phyloP scores from a whole-genome alignment of 129 eudicot species.

The Kitagawia praeruptora region DNA sequence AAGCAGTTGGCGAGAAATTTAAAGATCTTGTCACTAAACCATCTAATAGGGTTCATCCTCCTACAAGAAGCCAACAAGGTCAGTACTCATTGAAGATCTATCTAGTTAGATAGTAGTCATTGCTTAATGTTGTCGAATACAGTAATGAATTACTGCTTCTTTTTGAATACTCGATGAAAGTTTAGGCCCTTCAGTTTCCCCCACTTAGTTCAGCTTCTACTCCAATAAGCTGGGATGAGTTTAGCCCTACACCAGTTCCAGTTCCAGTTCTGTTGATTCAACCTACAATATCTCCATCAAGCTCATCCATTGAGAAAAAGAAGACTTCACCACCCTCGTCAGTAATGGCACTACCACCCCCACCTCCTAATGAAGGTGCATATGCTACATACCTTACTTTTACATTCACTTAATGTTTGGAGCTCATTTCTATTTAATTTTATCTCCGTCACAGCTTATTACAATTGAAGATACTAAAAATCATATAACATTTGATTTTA shows the following conservation, averaged over 20 bases:
- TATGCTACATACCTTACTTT: neutral
- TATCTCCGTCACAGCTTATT: neutral
- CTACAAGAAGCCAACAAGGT: conserved; percentile 39
- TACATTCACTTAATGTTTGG: neutral
- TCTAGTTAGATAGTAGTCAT: conserved; percentile 3
- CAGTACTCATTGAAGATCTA: conserved; percentile 17
- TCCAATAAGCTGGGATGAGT: conserved; percentile 19
- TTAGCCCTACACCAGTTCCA: conserved; percentile 30
- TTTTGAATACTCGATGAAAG: neutral
- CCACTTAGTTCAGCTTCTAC: conserved; percentile 29
- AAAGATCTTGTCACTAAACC: conserved; percentile 37
- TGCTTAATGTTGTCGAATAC: neutral
- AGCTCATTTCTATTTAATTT: neutral
- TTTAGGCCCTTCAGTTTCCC: conserved; percentile 32
- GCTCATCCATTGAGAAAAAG: conserved; percentile 17
- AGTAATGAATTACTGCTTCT: neutral
- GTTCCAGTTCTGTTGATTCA: conserved; percentile 47
- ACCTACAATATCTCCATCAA: conserved; percentile 43
- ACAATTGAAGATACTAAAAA: neutral
- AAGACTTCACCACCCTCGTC: conserved; percentile 42
- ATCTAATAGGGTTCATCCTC: conserved; percentile 27
- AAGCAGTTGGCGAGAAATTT: conserved; percentile 34
- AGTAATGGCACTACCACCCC: conserved; percentile 60
- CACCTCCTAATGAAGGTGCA: conserved; percentile 81
- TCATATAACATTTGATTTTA: neutral